Evolutionary conservation across 768 basidiomycete species (phyloP), one percentile per base, ranked within the genome.

Genomic region (Paxillus ammoniavirescens): DNA sequence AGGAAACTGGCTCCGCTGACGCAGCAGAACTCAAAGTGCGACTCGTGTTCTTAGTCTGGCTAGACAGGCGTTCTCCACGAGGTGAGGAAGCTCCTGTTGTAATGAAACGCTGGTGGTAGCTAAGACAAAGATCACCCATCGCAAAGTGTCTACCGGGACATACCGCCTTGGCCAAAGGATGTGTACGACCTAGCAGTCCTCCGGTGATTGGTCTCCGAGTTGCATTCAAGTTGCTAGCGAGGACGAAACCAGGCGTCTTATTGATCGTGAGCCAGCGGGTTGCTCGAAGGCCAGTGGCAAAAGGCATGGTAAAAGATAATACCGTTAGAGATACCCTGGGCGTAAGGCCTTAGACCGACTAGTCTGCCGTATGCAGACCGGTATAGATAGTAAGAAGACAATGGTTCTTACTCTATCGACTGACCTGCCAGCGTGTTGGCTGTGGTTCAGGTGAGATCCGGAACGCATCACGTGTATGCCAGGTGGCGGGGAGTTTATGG

Each of bases 1-100:
- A 52, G 61, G 64, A 33, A 61, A 65, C 37, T 8, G 53, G 35
- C 14, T 56, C 15, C 4, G 21, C 21, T 15, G 36, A 18, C 8
- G 52, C 15, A 15, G 52, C 49, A 7, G 52, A 50, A 8, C 48
- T 38, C 28, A 50, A 26, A 3, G 42, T 18, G 42, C 48, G 65
- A 43, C 35, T 35, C 48, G 52, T 38, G 21, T 44, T 47, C 10
- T 38, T 42, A 2, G 8, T 13, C 31, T 42, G 38, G 14, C 8
- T 9, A 3, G 31, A 40, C 38, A 40, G 31, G 28, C 30, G 43
- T n/a, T 28, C 43, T 26, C 18, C 26, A 8, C 26, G 30, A 45
- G 26, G 12, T 21, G 26, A 14, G 26, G 43, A 45, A 45, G n/a
- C 26, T 28, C 43, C 26, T 4, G 37, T 41, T 7, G 26, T 41